Conservation (phyloP, 306 rosid species). For the Corylus avellana region DNA sequence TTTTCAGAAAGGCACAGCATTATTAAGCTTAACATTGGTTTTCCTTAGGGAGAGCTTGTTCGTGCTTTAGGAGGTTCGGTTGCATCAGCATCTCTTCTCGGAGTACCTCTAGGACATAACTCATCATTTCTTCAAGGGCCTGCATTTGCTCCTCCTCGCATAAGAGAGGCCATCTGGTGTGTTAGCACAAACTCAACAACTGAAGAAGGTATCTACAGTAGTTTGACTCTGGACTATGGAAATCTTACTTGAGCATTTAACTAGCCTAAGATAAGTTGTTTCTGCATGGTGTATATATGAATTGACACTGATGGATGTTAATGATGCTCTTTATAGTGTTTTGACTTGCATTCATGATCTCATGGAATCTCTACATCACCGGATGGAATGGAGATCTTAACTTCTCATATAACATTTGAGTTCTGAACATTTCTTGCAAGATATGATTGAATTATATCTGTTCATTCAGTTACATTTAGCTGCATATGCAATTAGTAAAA, state of each 20-base stretch:
- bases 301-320: background rate
- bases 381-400: conserved; percentile 14
- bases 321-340: background rate
- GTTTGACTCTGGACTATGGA: conserved; percentile 22
- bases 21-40: conserved; percentile 10
- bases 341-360: background rate
- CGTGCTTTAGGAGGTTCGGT: conserved; percentile 87
- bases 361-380: background rate
- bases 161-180: conserved; percentile 98
- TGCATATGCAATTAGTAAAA: background rate
- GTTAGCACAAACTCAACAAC: conserved; percentile 91
- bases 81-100: conserved; percentile 86
- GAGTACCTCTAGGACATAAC: conserved; percentile 95
- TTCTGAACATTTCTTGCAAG: conserved; percentile 3
- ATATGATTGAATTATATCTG: background rate
- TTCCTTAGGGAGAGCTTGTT: conserved; percentile 76
- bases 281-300: background rate
- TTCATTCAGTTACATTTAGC: background rate
- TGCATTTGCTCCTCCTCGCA: conserved; percentile 96
- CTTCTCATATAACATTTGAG: background rate
- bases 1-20: conserved; percentile 13
- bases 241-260: background rate
- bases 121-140: conserved; percentile 99
- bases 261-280: background rate
- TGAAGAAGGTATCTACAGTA: conserved; percentile 69